Evolutionary conservation across 2,329 filamentous ascomycete species (phyloP), one percentile per base, ranked within the genome.

Genomic region (Colletotrichum filicis): DNA sequence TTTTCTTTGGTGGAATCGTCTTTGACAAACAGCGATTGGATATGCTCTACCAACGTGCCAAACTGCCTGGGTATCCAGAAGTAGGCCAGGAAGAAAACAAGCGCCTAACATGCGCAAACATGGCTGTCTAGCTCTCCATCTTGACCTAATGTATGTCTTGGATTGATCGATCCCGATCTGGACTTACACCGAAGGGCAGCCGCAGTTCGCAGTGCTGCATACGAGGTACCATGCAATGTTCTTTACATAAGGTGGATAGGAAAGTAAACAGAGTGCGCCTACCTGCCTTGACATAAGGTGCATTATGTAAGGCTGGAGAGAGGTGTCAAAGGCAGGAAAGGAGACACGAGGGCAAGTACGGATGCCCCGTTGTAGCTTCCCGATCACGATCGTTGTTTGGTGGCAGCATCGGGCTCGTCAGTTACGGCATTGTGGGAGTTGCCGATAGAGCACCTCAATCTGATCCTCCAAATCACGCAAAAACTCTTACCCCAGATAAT

Each of bases 371-470:
- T 46, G 66, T 42, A 46, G 53, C 53, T 30, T 68, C 52, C 58
- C 69, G 65, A 26, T 69, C 46, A 9, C 70, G 42, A 73, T 73
- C 53, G 70, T 56, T 60, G 55, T 69, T 59, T 60, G 55, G 52
- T 42, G 11, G 37, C n/a, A 64, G n/a, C 66, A 64, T 73, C 70
- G 42, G 66, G 59, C 59, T 19, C 8, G 42, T 26, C 37, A 58
- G 19, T 28, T 55, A 49, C 19, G 28, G 32, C 28, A 22, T n/a
- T 16, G 32, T 24, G 9, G 4, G 14, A 32, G 42, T 22, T 49
- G 42, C 42, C 7, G 19, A 49, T 19, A 35, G 32, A 35, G 32
- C 32, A 35, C 32, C 32, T 35, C 32, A 49, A 8, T 49, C 42
- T 49, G 42, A 49, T 22, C 42, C 19, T 49, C 8, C 19, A 49